Evolutionary conservation across 257 asterid species (phyloP).

Genomic region (Solanum megistacrolobum): DNA sequence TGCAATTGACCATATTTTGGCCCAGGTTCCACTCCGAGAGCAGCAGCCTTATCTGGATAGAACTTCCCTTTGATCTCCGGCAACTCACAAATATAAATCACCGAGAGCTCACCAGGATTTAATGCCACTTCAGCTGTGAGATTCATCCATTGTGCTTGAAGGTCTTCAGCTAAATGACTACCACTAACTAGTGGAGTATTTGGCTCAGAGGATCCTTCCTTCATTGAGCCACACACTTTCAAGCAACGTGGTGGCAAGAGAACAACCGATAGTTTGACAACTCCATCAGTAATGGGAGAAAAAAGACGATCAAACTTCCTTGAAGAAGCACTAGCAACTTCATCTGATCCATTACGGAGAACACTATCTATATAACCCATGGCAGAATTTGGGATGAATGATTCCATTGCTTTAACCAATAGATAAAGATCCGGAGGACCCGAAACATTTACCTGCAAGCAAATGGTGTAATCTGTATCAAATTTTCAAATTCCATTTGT

Average conservation of each 20-base stretch:
- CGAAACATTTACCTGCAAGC: constrained; percentile 67
- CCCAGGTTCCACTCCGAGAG: constrained; percentile 74
- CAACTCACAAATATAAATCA: constrained; percentile 52
- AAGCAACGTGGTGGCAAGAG: constrained; percentile 42
- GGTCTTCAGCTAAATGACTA: not conserved
- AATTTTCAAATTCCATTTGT: not conserved
- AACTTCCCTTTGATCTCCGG: constrained; percentile 84
- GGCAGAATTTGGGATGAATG: constrained; percentile 79
- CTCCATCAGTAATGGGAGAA: constrained; percentile 48
- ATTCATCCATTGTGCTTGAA: not conserved
- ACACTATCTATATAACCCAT: constrained; percentile 68
- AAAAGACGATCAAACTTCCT: constrained; percentile 20
- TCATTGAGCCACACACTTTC: constrained; percentile 2
- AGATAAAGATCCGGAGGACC: constrained; percentile 76
- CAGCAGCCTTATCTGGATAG: constrained; percentile 56
- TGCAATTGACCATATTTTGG: constrained; percentile 75
- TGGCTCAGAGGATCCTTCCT: not conserved
- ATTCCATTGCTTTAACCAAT: constrained; percentile 73
- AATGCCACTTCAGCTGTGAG: constrained; percentile 5
- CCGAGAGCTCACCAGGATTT: constrained; percentile 67
- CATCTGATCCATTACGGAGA: not conserved
- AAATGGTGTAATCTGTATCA: not conserved
- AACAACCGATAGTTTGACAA: constrained; percentile 69
- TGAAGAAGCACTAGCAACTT: not conserved
- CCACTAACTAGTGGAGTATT: constrained; percentile 10